Evolutionary conservation across 306 rosid genomes (phyloP).

Genomic region (Arachis hypogaea): DNA sequence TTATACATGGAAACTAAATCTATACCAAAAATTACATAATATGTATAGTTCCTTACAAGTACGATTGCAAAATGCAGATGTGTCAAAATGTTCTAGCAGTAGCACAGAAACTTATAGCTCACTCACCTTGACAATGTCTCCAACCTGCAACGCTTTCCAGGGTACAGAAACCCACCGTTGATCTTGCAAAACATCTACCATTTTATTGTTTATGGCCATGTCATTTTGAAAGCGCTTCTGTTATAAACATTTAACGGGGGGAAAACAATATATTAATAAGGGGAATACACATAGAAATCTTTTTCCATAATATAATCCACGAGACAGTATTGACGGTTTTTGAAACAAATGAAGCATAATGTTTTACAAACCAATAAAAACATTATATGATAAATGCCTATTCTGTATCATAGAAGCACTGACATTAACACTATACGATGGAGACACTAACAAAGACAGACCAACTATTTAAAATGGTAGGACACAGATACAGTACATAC

Average conservation of each 20-base stretch:
- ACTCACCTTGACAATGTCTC: constrained; percentile 89
- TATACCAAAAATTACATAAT: background rate
- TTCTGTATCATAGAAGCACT: too few species aligned
- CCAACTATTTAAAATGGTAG: too few species aligned
- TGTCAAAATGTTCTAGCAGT: constrained; percentile 26
- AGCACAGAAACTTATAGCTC: constrained; percentile 37
- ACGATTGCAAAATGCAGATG: constrained; percentile 27
- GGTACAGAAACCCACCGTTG: constrained; percentile 79
- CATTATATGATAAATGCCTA: constrained; percentile 24
- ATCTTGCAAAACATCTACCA: constrained; percentile 78
- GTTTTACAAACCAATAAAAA: constrained; percentile 15
- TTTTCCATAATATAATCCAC: constrained; percentile 14
- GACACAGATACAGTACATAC: too few species aligned
- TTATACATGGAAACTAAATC: too few species aligned
- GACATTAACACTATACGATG: too few species aligned
- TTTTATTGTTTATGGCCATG: constrained; percentile 81
- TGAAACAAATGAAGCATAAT: constrained; percentile 27
- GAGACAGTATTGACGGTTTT: constrained; percentile 5
- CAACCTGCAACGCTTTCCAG: constrained; percentile 96
- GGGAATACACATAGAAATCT: constrained; percentile 17
- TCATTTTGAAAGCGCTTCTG: constrained; percentile 98
- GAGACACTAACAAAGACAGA: too few species aligned
- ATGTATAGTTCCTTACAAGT: background rate
- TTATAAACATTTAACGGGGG: constrained; percentile 38
- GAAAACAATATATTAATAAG: constrained; percentile 23